These are phyloP conservation scores for Amylocystis lapponica DNA, from an alignment of 768 basidiomycete genomes.

Conservation along the genomic window DNA sequence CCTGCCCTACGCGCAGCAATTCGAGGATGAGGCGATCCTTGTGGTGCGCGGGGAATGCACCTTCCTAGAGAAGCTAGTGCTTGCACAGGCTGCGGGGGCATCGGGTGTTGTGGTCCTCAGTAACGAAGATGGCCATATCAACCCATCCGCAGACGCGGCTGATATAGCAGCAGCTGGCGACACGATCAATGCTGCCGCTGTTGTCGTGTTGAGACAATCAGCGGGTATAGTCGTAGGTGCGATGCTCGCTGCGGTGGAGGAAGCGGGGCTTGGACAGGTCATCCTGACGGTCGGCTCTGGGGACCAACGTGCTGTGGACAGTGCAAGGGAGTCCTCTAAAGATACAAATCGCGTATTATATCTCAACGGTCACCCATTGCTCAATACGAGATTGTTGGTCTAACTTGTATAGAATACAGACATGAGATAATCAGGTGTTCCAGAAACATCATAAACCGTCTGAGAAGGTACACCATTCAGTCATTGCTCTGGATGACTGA, in stretches of 20 bases:
- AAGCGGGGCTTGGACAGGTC: conserved; percentile 40
- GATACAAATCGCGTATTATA: conserved; percentile 53
- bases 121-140: conserved; percentile 51
- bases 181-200: conserved; percentile 44
- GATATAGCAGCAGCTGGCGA: conserved; percentile 56
- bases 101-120: conserved; percentile 75
- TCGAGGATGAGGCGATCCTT: conserved; percentile 51
- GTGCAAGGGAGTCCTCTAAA: conserved; percentile 17
- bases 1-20: conserved; percentile 40
- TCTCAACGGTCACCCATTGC: conserved; percentile 69
- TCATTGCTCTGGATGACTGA: conserved; percentile 80
- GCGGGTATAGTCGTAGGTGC: conserved; percentile 48
- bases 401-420: not conserved
- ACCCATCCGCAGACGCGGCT: conserved; percentile 55
- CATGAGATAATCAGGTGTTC: not conserved
- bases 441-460: no score
- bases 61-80: conserved; percentile 76
- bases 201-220: conserved; percentile 52
- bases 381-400: conserved; percentile 60
- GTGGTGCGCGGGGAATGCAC: conserved; percentile 79
- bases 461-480: conserved; percentile 23
- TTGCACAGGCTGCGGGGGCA: conserved; percentile 66
- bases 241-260: conserved; percentile 50
- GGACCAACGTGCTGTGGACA: conserved; percentile 5
- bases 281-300: conserved; percentile 42